Conservation (phyloP, 805 yeast genomes). For the Debaryomyces maramus region DNA sequence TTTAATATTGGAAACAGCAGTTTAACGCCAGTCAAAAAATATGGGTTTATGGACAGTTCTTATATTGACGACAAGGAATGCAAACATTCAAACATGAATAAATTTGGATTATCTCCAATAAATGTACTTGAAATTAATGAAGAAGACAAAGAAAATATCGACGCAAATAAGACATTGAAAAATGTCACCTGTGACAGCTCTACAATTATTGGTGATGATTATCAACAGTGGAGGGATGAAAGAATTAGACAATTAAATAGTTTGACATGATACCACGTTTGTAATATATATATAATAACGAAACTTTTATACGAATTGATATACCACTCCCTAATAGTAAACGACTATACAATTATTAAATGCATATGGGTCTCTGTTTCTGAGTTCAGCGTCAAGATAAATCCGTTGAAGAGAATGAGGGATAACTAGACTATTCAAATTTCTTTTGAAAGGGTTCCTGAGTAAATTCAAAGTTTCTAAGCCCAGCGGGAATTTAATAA, state of each 20-base stretch:
- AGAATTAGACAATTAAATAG: conserved; percentile 27
- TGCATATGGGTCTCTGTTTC: neutral
- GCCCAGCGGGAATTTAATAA: conserved; percentile 12
- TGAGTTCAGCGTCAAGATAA: conserved; percentile 13
- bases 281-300: neutral
- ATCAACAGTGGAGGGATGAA: conserved; percentile 41
- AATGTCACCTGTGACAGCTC: conserved; percentile 34
- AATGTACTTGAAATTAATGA: conserved; percentile 2
- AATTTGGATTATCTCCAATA: conserved; percentile 3
- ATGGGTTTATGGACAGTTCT: neutral
- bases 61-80: neutral
- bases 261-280: neutral
- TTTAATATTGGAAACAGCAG: neutral
- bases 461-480: conserved; percentile 14
- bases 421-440: conserved; percentile 10
- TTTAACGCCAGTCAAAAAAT: neutral
- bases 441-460: conserved; percentile 13
- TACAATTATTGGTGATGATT: conserved; percentile 41
- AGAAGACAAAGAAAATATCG: neutral
- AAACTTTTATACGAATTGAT: no score
- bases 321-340: no score
- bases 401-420: conserved; percentile 12
- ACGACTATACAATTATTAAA: neutral
- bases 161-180: conserved; percentile 11
- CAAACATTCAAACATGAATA: neutral